These are phyloP conservation scores for Sphaerostilbella broomeana DNA, from an alignment of 2,329 filamentous ascomycete species.

Conservation along the genomic window DNA sequence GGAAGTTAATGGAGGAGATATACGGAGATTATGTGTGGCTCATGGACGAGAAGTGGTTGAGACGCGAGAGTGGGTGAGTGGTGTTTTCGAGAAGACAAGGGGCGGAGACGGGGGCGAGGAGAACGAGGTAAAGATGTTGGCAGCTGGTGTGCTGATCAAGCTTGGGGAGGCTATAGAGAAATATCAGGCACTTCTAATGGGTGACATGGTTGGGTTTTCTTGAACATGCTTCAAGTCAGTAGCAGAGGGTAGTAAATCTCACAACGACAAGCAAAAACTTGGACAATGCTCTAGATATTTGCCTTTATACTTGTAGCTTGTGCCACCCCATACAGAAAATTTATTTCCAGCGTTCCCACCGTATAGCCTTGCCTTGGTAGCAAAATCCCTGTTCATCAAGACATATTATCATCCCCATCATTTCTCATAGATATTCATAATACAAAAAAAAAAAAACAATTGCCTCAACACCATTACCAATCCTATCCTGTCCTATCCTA, in stretches of 20 bases:
- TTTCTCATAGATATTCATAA: neutral
- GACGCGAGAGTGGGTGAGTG: slow-evolving; percentile 76
- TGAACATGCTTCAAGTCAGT: slow-evolving; percentile 1
- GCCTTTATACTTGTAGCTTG: too few species aligned
- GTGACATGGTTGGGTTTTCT: slow-evolving; percentile 49
- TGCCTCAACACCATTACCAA: too few species aligned
- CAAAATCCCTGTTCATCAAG: too few species aligned
- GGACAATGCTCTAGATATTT: too few species aligned
- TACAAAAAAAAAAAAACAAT: neutral
- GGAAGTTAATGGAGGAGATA: slow-evolving; percentile 71
- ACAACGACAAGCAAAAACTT: too few species aligned
- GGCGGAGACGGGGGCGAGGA: slow-evolving; percentile 58
- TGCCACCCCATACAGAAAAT: too few species aligned
- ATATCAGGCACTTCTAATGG: slow-evolving; percentile 71
- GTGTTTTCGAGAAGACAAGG: slow-evolving; percentile 59
- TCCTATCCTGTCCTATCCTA: slow-evolving; percentile 1
- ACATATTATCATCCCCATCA: neutral
- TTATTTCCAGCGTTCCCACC: too few species aligned
- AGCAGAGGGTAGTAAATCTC: neutral
- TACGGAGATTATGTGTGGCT: slow-evolving; percentile 64
- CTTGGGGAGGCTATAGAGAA: slow-evolving; percentile 75
- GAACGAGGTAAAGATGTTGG: slow-evolving; percentile 70
- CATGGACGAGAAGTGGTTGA: slow-evolving; percentile 75
- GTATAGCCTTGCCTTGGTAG: too few species aligned
- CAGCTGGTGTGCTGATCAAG: slow-evolving; percentile 70